These are phyloP conservation scores for Leishmania lainsoni DNA, from an alignment of 208 protist genomes.

Conservation along the genomic window DNA sequence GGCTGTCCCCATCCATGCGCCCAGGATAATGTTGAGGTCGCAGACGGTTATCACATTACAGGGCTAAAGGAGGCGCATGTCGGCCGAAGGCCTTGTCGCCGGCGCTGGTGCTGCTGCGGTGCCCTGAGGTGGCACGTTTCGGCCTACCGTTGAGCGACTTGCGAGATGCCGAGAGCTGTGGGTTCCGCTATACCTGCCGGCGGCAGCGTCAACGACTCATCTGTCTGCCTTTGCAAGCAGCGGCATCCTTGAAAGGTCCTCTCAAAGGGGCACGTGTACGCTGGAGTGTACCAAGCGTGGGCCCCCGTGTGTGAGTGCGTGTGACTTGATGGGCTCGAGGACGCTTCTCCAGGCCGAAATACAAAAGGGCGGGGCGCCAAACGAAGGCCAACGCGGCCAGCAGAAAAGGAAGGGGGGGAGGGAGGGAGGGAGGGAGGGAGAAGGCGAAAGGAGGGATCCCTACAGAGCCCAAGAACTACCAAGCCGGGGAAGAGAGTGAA, in stretches of 20 bases:
- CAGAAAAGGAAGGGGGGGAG: background rate
- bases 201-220: background rate
- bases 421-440: background rate
- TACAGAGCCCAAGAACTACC: background rate
- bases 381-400: background rate
- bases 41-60: slow-evolving; percentile 3
- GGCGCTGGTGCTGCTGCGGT: background rate
- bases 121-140: background rate
- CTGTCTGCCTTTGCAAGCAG: background rate
- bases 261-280: background rate
- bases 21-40: slow-evolving; percentile 39
- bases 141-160: background rate
- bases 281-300: background rate
- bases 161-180: background rate
- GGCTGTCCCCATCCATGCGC: slow-evolving; percentile 49
- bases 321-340: too few species aligned
- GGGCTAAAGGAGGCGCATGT: slow-evolving; percentile 6
- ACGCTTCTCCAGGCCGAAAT: slow-evolving; percentile 4
- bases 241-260: background rate
- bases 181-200: background rate
- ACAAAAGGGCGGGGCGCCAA: background rate
- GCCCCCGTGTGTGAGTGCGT: background rate
- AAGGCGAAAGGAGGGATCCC: background rate
- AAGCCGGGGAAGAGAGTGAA: background rate
- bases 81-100: background rate